These are phyloP conservation scores for Russula ochroleuca DNA, from an alignment of 768 basidiomycete genomes.

Conservation along the genomic window DNA sequence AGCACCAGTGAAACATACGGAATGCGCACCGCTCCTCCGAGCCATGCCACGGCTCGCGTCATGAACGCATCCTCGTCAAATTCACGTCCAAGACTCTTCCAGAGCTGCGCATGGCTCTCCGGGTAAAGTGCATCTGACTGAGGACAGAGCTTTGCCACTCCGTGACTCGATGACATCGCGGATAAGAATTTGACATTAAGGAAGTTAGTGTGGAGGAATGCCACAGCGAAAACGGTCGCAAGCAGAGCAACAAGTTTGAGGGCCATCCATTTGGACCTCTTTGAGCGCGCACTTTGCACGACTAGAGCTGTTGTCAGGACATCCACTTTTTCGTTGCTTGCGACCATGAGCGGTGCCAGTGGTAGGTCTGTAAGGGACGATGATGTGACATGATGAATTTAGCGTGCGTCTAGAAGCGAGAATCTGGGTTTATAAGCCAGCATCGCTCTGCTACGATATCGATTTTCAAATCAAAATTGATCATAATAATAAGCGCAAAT, in stretches of 20 bases:
- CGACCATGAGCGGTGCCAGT: neutral
- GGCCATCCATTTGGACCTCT: neutral
- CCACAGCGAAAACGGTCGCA: neutral
- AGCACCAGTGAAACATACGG: no score
- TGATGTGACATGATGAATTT: no score
- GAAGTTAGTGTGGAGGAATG: neutral
- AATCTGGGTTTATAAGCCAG: no score
- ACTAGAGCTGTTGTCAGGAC: neutral
- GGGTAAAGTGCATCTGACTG: slow-evolving; percentile 36
- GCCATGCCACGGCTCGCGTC: slow-evolving; percentile 37
- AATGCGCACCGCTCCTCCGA: slow-evolving; percentile 38
- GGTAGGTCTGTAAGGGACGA: neutral
- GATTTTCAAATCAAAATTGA: no score
- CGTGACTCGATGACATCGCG: neutral
- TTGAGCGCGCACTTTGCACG: neutral
- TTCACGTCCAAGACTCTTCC: slow-evolving; percentile 32
- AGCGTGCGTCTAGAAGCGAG: no score
- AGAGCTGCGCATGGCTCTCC: slow-evolving; percentile 33
- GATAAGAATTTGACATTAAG: neutral
- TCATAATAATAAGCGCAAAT: no score
- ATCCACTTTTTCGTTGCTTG: neutral
- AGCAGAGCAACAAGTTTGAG: slow-evolving; percentile 3
- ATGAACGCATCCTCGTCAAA: slow-evolving; percentile 38
- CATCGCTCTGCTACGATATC: no score
- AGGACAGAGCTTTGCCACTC: slow-evolving; percentile 13